Evolutionary conservation across 139 green algal genomes (phyloP), one percentile per base, ranked within the genome.

Genomic region (Chlamydomonas incerta): DNA sequence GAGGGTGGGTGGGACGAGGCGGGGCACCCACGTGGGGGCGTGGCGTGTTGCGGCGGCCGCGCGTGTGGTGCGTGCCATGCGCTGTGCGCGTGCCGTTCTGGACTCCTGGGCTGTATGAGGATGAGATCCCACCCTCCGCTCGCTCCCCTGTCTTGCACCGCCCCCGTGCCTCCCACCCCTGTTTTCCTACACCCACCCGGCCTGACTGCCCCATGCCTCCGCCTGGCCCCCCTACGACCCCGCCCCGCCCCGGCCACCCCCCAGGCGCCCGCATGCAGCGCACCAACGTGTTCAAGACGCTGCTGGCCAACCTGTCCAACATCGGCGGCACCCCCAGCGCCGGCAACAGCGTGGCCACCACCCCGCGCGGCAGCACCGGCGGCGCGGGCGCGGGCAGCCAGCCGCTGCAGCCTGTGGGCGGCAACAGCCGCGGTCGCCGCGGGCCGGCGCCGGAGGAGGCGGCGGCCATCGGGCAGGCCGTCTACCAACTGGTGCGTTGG

Each of bases 231-330:
- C n/a, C n/a, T n/a, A n/a, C n/a, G n/a, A n/a, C n/a, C n/a, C n/a
- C n/a, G n/a, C n/a, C n/a, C n/a, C n/a, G n/a, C n/a, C n/a, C n/a
- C n/a, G n/a, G n/a, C n/a, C n/a, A n/a, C n/a, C 35, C 73, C 2
- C 2, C 68, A 85, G 80, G 65, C 33, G 9, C 80, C 20, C 50
- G 66, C 13, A 34, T 37, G 24, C 52, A 52, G 66, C 80, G 80
- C 52, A 50, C 50, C 34, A 80, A 31, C 35, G 34, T 86, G 24
- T 71, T 86, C 68, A 86, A 86, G 80, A 55, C 71, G 80, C 80
- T 86, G 33, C 52, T 77, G 55, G 52, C 52, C 15, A 50, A 58
- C 20, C 35, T 86, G 55, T 28, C 52, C 15, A 50, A 58, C 20
- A 28, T 86, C 52, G n/a, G 50, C 3, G 67, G 50, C 5, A 34